Evolutionary conservation across 176 grass and related monocot species (phyloP).

Genomic region (Urochloa ruziziensis): DNA sequence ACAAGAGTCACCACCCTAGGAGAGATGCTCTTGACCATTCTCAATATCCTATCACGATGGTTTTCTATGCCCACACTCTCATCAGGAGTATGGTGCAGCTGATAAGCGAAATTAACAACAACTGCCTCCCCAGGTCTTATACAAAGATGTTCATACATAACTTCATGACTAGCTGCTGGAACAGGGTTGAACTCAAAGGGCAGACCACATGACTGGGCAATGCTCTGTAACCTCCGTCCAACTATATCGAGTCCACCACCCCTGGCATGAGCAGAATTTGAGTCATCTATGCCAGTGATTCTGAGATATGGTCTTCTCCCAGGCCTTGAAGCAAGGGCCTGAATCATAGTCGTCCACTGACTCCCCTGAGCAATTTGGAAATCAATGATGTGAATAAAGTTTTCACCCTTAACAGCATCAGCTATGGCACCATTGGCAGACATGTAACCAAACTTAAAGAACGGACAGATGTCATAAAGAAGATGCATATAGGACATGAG

Average conservation of each 20-base stretch:
- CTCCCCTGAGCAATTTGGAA: slow-evolving; percentile 80
- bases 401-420: slow-evolving; percentile 70
- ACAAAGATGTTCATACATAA: slow-evolving; percentile 57
- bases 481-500: slow-evolving; percentile 77
- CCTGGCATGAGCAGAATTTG: slow-evolving; percentile 53
- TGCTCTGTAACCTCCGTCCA: slow-evolving; percentile 33
- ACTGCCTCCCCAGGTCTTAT: slow-evolving; percentile 54
- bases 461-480: slow-evolving; percentile 72
- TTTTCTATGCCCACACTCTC: slow-evolving; percentile 74
- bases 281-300: slow-evolving; percentile 79
- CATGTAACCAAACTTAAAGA: slow-evolving; percentile 86
- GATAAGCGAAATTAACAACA: slow-evolving; percentile 81
- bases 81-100: slow-evolving; percentile 80
- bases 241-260: slow-evolving; percentile 73
- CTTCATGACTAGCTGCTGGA: slow-evolving; percentile 56
- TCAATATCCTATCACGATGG: slow-evolving; percentile 67
- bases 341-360: slow-evolving; percentile 73
- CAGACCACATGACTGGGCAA: slow-evolving; percentile 48
- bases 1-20: slow-evolving; percentile 70
- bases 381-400: slow-evolving; percentile 75
- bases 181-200: slow-evolving; percentile 74
- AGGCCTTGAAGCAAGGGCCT: slow-evolving; percentile 50
- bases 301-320: slow-evolving; percentile 49
- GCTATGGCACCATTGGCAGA: slow-evolving; percentile 83
- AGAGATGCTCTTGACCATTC: slow-evolving; percentile 71